These are phyloP conservation scores for Lentithecium fluviatile DNA, from an alignment of 495 filamentous ascomycete genomes.

Conservation along the genomic window DNA sequence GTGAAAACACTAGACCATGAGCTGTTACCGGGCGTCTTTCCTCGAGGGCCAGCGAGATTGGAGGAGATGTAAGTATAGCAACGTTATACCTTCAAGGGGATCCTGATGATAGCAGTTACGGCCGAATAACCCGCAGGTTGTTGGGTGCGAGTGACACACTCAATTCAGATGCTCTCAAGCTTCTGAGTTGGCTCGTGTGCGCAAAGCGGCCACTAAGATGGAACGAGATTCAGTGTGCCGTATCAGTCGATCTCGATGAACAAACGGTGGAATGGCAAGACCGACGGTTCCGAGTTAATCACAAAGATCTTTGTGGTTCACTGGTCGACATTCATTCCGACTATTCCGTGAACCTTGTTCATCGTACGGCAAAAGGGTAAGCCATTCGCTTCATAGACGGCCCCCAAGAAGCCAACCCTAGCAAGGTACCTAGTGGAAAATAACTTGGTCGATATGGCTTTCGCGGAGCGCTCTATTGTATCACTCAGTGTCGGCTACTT, in stretches of 20 bases:
- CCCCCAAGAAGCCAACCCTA: too few relatives aligned
- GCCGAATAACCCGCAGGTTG: conserved; percentile 45
- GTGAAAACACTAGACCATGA: too few relatives aligned
- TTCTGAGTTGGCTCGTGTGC: conserved; percentile 50
- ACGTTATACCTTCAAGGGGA: too few relatives aligned
- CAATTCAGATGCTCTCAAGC: conserved; percentile 32
- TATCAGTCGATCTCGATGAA: conserved; percentile 18
- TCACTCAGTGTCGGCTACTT: too few relatives aligned
- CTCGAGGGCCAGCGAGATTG: too few relatives aligned
- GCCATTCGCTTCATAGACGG: too few relatives aligned
- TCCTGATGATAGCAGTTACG: conserved; percentile 40
- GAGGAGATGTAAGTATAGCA: too few relatives aligned
- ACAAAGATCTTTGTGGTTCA: conserved; percentile 49
- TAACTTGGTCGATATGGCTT: too few relatives aligned
- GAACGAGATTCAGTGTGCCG: conserved; percentile 49
- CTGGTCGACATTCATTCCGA: conserved; percentile 34
- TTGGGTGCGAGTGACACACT: conserved; percentile 18
- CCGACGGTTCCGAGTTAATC: conserved; percentile 34
- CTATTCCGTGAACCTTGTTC: neutral
- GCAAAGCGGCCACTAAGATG: conserved; percentile 49
- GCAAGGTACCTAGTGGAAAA: too few relatives aligned
- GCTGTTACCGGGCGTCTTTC: too few relatives aligned
- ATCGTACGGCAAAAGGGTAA: conserved; percentile 2
- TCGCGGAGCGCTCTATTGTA: too few relatives aligned
- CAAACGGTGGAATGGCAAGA: conserved; percentile 4